Evolutionary conservation across 2,329 filamentous ascomycete species (phyloP), one percentile per base, ranked within the genome.

Genomic region (Fonsecaea nubica): DNA sequence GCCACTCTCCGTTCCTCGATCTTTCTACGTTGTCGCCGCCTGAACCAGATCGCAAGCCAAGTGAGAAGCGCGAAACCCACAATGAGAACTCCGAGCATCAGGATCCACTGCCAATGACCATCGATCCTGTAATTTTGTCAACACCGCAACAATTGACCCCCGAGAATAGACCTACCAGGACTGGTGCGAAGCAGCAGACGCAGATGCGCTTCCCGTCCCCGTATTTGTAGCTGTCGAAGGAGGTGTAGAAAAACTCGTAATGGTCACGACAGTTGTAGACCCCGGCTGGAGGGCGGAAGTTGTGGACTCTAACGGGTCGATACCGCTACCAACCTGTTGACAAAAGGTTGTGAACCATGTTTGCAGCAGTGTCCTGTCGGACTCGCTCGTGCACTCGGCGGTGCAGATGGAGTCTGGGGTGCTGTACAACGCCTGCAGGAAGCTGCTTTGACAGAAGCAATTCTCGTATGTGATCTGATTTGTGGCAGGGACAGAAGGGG

Each of bases 21-120:
- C 79, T 88, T 90, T 70, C 87, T 87, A 70, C 92, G 82, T 78
- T 93, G 90, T 71, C 90, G 89, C 64, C 88, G 87, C 71, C 92
- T 90, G 80, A 92, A 87, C 77, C 90, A 86, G 74, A 89, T 87
- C 45, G 89, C 90, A 18, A 86, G 83, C 45, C 90, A 79, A 83
- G 89, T 90, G 73, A 92, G 85, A 64, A 83, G 82, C 13, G 84
- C 80, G 68, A 96, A 90, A 61, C 83, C 89, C 66, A 94, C 81
- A 52, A 89, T 84, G 33, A 96, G 83, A 68, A 94, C 81, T 70
- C 92, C 88, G 61, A 95, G 83, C 84, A 95, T 92, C 69, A 94
- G 84, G 54, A 96, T 86, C 92, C 92, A 96, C 80, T 88, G 85
- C 82, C 87, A 92, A 77, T 94, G 91, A 33, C 81, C 84, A 7